phyloP scores from a whole-genome alignment of 805 yeast genomes.

The Trichomonascus vanleenenianus region DNA sequence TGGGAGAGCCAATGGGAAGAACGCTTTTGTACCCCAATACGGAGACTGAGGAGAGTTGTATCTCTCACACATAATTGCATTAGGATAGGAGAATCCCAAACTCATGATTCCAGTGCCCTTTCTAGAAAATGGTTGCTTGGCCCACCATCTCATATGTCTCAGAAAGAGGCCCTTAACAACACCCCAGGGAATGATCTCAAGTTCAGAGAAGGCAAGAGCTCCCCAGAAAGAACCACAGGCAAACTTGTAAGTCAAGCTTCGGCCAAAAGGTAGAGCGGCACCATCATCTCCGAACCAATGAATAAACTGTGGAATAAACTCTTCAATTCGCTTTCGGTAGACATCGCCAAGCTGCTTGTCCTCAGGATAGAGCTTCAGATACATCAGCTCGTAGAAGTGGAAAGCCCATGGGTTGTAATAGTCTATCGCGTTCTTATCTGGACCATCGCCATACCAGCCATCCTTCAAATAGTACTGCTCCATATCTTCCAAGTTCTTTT shows the following conservation, averaged over 20 bases:
- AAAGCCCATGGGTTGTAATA: conserved; percentile 28
- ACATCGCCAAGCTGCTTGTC: conserved; percentile 17
- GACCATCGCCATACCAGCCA: conserved; percentile 30
- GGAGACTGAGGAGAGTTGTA: conserved; percentile 19
- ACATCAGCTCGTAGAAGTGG: conserved; percentile 26
- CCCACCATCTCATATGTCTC: conserved; percentile 20
- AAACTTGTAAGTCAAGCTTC: conserved; percentile 19
- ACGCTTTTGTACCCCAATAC: conserved; percentile 18
- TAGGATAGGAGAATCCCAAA: conserved; percentile 19
- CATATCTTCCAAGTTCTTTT: conserved; percentile 19
- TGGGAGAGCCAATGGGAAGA: conserved; percentile 16
- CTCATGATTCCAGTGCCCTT: conserved; percentile 15
- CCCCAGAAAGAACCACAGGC: conserved; percentile 18
- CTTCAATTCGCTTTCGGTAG: conserved; percentile 19
- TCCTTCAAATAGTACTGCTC: conserved; percentile 23
- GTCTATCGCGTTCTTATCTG: conserved; percentile 19
- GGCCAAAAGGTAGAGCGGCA: conserved; percentile 19
- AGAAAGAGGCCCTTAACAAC: conserved; percentile 17
- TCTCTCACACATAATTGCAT: conserved; percentile 17
- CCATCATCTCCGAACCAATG: conserved; percentile 21
- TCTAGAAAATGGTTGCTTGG: conserved; percentile 16
- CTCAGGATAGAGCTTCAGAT: conserved; percentile 14
- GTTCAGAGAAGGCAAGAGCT: conserved; percentile 17
- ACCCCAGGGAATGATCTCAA: conserved; percentile 16
- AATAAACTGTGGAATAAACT: conserved; percentile 20